Base-by-base conservation (phyloP, 2,329 filamentous ascomycete species). In the Fusarium temperatum region DNA sequence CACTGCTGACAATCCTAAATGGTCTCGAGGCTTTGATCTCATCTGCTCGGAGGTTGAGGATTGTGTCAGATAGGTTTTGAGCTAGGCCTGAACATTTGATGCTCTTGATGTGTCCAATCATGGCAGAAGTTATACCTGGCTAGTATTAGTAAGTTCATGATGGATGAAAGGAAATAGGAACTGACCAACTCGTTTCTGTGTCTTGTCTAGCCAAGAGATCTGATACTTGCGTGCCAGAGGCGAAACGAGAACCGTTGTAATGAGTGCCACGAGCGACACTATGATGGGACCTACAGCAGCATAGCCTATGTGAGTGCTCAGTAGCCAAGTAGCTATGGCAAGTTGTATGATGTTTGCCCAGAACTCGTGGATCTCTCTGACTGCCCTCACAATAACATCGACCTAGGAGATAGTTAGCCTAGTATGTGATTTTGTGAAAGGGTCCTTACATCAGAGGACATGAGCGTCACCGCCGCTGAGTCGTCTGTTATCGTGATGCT, bases 71-170 rank as follows among this genome's bases (percentile, higher is more conserved):
- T 0, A 84, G 73, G 22, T 76, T 79, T 38, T 81, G 74, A 3
- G 82, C 74, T 1, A 85, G 74, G 9, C 83, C 84, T 1, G 82
- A 82, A 70, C 85, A 82, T 72, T 84, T 85, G 61, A 85, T 82
- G 61, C 81, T 82, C 70, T 85, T 85, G 71, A 85, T 83, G 12
- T 81, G 80, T 4, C 81, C 81, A 50, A 85, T 80, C 61, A 84
- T 78, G 17, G 78, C 75, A 28, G 79, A 80, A 5, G 79, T 80
- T 13, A 79, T 77, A n/a, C 74, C 77, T 79, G 8, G 2, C 26
- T 35, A 15, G 3, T 6, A 18, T 78, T 28, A 69, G 61, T 26
- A 17, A 45, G 36, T 5, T 8, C 7, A 2, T n/a, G 14, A 17
- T 15, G 6, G 5, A 17, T 5, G 14, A 13, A 5, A 5, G 8